Base-by-base conservation (phyloP, 2,329 filamentous ascomycete species). In the Fusarium circinatum region DNA sequence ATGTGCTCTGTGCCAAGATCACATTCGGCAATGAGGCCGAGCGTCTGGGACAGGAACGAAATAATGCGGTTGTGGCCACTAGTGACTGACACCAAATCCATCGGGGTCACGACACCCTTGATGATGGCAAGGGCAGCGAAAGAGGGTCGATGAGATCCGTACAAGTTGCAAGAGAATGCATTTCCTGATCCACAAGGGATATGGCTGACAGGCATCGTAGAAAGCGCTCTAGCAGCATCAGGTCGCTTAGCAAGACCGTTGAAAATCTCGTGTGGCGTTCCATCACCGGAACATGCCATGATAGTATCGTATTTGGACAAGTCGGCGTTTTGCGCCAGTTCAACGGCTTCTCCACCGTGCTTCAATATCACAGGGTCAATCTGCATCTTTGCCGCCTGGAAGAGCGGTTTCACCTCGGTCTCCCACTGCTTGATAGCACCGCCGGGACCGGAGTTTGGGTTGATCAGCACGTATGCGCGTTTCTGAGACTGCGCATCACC, bases 171-270 rank as follows among this genome's bases (percentile, higher is more conserved):
- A 71, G 94, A 93, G 91, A 98, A 93, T 28, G 94, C 96, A 81
- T 99, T 99, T 11, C 96, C 96, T 56, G 94, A 96, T 20, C 96
- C 96, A 79, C 95, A 97, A 3, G 96, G 96, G 41, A 99, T 87
- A 79, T 98, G 94, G 28, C 91, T 92, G 5, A 99, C 91, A 2
- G 96, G 94, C 20, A 98, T 84, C 78, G 92, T 93, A 28, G 87
- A 84, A 68, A 99, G 84, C 1, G 96, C 96, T 62, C 88, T 88
- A 38, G 87, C 86, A 26, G 95, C 95, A 82, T 98, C 93, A 9
- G 87, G 80, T 44, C 94, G 91, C 82, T 90, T 92, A 20, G 90
- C 95, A 38, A 99, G 84, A 0, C 96, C 96, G 80, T 99, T 98
- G 85, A 98, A 98, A 14, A 98, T 93, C 82, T 99, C 96, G 80